Evolutionary conservation across 148 eudicot genomes (phyloP).

Genomic region (Euryodendron excelsum): DNA sequence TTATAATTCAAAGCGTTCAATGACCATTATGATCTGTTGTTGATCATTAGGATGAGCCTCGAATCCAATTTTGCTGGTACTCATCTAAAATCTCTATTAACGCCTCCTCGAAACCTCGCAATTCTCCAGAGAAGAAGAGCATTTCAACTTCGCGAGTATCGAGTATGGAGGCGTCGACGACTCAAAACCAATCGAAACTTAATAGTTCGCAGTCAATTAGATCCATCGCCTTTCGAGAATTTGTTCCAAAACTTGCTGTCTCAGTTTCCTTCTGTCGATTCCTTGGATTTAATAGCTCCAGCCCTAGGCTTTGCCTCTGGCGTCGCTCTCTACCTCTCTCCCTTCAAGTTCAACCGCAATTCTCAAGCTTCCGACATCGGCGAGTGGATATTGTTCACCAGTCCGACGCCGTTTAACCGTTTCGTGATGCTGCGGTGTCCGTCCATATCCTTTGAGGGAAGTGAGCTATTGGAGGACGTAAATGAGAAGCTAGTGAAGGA

Average conservation of each 20-base stretch:
- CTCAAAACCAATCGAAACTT: conserved; percentile 16
- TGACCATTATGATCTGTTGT: no score
- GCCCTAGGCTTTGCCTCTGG: conserved; percentile 58
- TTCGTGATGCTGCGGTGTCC: conserved; percentile 74
- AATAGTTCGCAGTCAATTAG: conserved; percentile 5
- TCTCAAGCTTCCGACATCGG: conserved; percentile 32
- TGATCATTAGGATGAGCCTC: neutral
- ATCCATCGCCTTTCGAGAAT: conserved; percentile 20
- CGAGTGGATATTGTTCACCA: conserved; percentile 71
- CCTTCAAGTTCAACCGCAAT: neutral
- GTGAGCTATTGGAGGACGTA: conserved; percentile 42
- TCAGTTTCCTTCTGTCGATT: conserved; percentile 29
- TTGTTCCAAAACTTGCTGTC: conserved; percentile 29
- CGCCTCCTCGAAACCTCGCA: neutral
- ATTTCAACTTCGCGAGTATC: conserved; percentile 12
- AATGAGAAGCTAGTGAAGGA: conserved; percentile 64
- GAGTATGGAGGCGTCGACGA: conserved; percentile 27
- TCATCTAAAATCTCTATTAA: neutral
- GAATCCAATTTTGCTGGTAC: neutral
- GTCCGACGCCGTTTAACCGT: conserved; percentile 90
- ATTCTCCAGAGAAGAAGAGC: neutral
- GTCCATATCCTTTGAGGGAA: conserved; percentile 46
- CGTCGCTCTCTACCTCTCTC: conserved; percentile 36
- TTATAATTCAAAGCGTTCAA: no score
- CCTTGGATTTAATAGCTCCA: conserved; percentile 38